Evolutionary conservation across 2,329 filamentous ascomycete genomes (phyloP).

Genomic region (Periconia macrospinosa): DNA sequence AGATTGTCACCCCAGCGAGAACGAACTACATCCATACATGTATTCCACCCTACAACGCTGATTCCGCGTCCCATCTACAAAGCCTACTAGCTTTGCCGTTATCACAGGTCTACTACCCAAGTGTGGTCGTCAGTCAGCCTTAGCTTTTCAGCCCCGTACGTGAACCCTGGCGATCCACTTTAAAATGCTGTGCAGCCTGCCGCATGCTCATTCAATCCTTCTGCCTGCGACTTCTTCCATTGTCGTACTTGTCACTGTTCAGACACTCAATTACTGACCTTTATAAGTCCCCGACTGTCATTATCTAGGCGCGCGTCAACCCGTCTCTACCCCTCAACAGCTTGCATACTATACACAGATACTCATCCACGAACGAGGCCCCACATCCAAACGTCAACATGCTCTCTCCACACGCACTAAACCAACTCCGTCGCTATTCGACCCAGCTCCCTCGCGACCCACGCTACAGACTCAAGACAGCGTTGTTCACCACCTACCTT

Average conservation of each 20-base stretch:
- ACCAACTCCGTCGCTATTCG: slow-evolving; percentile 40
- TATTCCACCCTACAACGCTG: background rate
- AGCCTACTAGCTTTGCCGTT: background rate
- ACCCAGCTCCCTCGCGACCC: slow-evolving; percentile 37
- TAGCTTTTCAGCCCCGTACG: background rate
- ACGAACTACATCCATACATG: background rate
- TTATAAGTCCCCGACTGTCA: background rate
- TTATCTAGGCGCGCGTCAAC: background rate
- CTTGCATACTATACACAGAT: background rate
- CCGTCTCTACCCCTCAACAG: background rate
- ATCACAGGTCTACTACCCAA: background rate
- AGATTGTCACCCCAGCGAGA: background rate
- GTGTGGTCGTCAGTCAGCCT: background rate
- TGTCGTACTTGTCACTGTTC: background rate
- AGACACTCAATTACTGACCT: background rate
- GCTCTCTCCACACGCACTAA: slow-evolving; percentile 34
- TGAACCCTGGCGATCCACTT: background rate
- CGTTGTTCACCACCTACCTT: slow-evolving; percentile 41
- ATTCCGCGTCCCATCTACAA: slow-evolving; percentile 1
- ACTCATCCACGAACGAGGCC: background rate
- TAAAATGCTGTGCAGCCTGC: background rate
- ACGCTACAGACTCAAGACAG: slow-evolving; percentile 38
- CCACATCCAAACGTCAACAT: slow-evolving; percentile 17
- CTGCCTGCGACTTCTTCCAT: background rate
- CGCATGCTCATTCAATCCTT: background rate